Base-by-base conservation (phyloP, 192 early-diverging fungal species). In the Podila epicladia region DNA sequence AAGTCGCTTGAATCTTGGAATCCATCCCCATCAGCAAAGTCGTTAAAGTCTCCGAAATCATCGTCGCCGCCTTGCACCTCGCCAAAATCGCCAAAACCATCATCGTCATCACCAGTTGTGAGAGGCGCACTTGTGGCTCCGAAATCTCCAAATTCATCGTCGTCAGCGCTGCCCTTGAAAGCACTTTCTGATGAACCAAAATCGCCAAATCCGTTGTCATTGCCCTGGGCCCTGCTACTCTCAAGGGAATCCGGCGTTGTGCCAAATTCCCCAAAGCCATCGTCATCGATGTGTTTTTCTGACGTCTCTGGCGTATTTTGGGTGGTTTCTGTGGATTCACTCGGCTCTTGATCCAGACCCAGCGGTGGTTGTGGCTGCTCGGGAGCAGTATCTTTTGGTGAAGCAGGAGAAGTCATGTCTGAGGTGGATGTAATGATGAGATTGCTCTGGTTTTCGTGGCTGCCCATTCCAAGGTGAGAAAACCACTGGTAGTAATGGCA, bases 81-180 rank as follows among this genome's bases (percentile, higher is more conserved):
- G 9, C 77, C 77, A 73, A 80, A 80, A 45, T 80, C 77, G 24
- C 75, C 75, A 64, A 79, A 79, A 0, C 70, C 75, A 55, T 79
- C 75, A 28, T 79, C 65, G 19, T 72, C 75, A n/a, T 58, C 68
- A 15, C 24, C 62, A 29, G 9, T 19, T 38, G 41, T 8, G 9
- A 26, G 20, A 7, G 8, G 24, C 35, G 45, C 71, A 48, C 20
- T 24, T 19, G 72, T 19, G n/a, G 71, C 24, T 58, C 59, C 59
- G 31, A 61, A 61, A 61, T 61, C 59, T 24, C 59, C 59, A 61
- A 61, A 61, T 17, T 61, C 59, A 26, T 61, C 59, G 28, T 61
- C 62, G n/a, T 62, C 63, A 8, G 15, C 20, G 67, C 6, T 17
- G 17, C 15, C 29, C 6, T 28, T 61, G 59, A 26, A 5, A 9